phyloP scores from a whole-genome alignment of 768 basidiomycete genomes.

The Trametes coccinea region DNA sequence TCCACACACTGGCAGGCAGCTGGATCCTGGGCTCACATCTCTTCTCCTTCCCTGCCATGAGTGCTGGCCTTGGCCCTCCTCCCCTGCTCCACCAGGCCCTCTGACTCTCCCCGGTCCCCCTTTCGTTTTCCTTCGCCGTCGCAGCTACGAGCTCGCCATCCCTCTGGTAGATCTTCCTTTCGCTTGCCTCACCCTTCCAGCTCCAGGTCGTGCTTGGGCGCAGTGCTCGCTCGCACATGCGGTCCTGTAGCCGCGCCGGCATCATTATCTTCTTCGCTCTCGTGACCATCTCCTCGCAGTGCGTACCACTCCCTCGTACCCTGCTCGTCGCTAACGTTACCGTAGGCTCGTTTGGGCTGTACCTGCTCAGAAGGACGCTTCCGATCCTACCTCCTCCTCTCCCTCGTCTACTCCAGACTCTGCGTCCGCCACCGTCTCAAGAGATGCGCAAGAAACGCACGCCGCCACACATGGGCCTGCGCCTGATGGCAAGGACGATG shows the following conservation, averaged over 20 bases:
- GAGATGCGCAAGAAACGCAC: background rate
- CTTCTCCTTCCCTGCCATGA: slow-evolving; percentile 20
- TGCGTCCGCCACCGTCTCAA: background rate
- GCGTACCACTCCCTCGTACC: background rate
- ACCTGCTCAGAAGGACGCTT: slow-evolving; percentile 7
- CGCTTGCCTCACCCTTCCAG: background rate
- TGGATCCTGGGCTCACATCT: too few relatives aligned
- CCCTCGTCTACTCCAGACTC: background rate
- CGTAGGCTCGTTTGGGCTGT: slow-evolving; percentile 7
- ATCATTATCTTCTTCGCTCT: slow-evolving; percentile 9
- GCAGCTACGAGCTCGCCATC: background rate
- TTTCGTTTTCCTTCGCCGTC: background rate
- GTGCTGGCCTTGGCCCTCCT: slow-evolving; percentile 2
- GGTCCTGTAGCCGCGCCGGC: slow-evolving; percentile 1
- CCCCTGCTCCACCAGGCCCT: slow-evolving; percentile 2
- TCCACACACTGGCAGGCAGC: background rate
- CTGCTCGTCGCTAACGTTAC: background rate
- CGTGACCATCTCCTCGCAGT: slow-evolving; percentile 3
- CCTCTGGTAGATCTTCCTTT: background rate
- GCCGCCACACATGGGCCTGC: background rate
- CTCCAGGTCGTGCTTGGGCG: slow-evolving; percentile 3
- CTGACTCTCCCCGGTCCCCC: background rate
- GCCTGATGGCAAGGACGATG: background rate
- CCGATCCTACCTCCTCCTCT: background rate
- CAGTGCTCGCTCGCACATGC: slow-evolving; percentile 20